These are phyloP conservation scores for Penicillium pancosmium DNA, from an alignment of 495 filamentous ascomycete species.

Conservation along the genomic window DNA sequence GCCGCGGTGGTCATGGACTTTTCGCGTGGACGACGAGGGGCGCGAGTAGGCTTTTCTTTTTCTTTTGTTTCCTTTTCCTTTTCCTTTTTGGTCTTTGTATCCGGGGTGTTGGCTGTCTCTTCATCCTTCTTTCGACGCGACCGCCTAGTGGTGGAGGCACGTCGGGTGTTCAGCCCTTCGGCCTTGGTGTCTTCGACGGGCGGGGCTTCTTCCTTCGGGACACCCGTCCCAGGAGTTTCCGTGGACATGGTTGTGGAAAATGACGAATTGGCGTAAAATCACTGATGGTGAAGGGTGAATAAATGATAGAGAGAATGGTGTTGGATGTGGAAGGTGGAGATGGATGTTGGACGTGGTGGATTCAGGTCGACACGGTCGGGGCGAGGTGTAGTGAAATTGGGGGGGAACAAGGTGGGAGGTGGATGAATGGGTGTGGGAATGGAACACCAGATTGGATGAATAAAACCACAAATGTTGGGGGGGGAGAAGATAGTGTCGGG, in stretches of 20 bases:
- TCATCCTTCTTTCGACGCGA: slow-evolving; percentile 54
- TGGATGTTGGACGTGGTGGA: neutral
- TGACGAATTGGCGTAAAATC: slow-evolving; percentile 13
- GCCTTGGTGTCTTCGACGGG: slow-evolving; percentile 15
- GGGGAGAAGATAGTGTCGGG: slow-evolving; percentile 2
- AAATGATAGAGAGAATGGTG: neutral
- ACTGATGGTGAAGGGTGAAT: neutral
- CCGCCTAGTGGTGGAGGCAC: slow-evolving; percentile 39
- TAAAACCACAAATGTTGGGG: slow-evolving; percentile 9
- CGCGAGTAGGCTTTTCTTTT: slow-evolving; percentile 41
- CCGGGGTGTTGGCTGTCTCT: slow-evolving; percentile 24
- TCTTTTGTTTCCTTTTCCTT: slow-evolving; percentile 35
- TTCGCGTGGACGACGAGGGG: slow-evolving; percentile 42
- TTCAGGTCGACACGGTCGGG: slow-evolving; percentile 6
- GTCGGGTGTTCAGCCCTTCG: slow-evolving; percentile 28
- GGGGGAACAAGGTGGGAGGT: neutral
- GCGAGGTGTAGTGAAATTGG: slow-evolving; percentile 5
- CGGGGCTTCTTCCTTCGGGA: slow-evolving; percentile 23
- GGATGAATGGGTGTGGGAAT: slow-evolving; percentile 4
- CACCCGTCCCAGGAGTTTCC: slow-evolving; percentile 17
- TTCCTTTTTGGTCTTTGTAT: slow-evolving; percentile 32
- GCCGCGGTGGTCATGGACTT: slow-evolving; percentile 37
- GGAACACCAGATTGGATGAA: slow-evolving; percentile 25
- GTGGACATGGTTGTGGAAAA: slow-evolving; percentile 25
- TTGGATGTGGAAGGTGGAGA: neutral